A percentile compares a stretch with the other conserved stretches of the same genome.
phyloP scores from a whole-genome alignment of 2,329 filamentous ascomycete species.

The Colletotrichum cuscutae region DNA sequence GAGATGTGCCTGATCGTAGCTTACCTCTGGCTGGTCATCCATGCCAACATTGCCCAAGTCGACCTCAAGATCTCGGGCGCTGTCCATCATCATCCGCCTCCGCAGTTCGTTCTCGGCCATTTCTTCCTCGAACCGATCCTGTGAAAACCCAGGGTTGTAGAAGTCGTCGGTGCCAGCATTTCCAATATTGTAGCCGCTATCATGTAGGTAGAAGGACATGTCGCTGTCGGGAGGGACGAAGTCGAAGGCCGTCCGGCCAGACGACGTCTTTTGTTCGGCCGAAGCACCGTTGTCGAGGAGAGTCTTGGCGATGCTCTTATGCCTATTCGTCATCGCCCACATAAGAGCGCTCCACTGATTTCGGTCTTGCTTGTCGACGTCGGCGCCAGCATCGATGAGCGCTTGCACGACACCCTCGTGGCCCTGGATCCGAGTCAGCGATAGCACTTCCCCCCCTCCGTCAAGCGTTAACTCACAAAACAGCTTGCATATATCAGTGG shows the following conservation, averaged over 20 bases:
- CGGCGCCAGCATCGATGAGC: constrained; percentile 84
- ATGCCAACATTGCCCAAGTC: constrained; percentile 95
- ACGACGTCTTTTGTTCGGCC: constrained; percentile 94
- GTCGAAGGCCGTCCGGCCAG: constrained; percentile 92
- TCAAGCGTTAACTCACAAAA: constrained; percentile 72
- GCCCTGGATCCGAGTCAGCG: constrained; percentile 61
- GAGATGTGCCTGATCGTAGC: constrained; percentile 40
- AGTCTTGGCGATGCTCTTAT: constrained; percentile 94
- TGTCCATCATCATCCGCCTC: constrained; percentile 99
- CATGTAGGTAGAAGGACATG: constrained; percentile 93
- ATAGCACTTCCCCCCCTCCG: neutral
- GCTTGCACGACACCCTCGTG: constrained; percentile 89
- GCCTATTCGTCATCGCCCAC: constrained; percentile 99
- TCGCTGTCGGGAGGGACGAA: constrained; percentile 96
- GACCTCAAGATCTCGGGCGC: constrained; percentile 94
- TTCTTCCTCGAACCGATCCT: constrained; percentile 96
- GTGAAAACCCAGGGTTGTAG: constrained; percentile 90
- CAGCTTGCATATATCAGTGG: constrained; percentile 97
- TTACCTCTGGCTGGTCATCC: constrained; percentile 92
- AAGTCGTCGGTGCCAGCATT: constrained; percentile 88
- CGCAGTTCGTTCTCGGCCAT: constrained; percentile 97
- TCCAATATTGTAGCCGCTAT: constrained; percentile 92
- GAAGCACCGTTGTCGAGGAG: constrained; percentile 93
- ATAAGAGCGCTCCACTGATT: constrained; percentile 98
- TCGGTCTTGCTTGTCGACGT: constrained; percentile 92